These are phyloP conservation scores for Thuja plicata DNA, from an alignment of 83 land plant genomes.

Conservation along the genomic window DNA sequence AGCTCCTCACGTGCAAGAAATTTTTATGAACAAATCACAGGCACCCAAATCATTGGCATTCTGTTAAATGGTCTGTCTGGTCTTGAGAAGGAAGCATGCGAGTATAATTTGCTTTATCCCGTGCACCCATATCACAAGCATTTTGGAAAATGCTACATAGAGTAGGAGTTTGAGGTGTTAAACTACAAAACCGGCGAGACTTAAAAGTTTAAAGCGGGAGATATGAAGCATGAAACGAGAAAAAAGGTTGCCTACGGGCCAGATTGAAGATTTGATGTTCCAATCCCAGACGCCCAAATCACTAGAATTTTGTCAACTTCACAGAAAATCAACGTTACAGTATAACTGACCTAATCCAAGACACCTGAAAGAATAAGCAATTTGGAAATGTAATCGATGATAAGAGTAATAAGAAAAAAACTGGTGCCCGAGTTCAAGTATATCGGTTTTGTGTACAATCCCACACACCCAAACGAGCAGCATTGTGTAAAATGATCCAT, in stretches of 20 bases:
- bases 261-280: neutral
- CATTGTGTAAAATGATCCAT: neutral
- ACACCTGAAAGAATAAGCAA: neutral
- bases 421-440: neutral
- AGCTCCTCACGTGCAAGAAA: neutral
- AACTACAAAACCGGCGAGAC: neutral
- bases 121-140: neutral
- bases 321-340: neutral
- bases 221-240: neutral
- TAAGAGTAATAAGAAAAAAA: neutral
- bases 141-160: neutral
- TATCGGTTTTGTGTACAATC: neutral
- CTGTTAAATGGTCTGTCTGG: neutral
- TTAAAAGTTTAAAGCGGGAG: neutral
- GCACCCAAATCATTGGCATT: neutral
- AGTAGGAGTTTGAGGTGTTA: neutral
- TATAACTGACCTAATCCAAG: neutral
- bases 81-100: neutral
- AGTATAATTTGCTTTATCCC: neutral
- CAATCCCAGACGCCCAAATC: neutral
- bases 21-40: neutral
- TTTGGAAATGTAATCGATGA: neutral
- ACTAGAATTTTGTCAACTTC: neutral
- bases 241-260: neutral
- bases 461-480: neutral